These are phyloP conservation scores for Canavalia gladiata DNA, from an alignment of 306 rosid genomes.

Conservation along the genomic window DNA sequence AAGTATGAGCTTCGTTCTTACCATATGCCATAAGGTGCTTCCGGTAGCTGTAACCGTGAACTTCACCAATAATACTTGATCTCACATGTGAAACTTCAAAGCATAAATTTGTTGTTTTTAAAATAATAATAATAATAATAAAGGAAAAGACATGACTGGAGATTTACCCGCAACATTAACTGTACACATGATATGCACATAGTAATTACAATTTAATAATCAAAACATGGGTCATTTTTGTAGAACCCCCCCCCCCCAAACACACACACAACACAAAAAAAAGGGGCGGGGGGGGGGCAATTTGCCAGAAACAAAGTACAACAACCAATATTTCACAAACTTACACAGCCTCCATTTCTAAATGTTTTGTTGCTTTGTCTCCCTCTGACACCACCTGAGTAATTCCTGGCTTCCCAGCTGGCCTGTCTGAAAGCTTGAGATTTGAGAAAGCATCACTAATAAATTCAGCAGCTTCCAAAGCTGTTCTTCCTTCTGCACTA, in stretches of 20 bases:
- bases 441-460: slow-evolving; percentile 64
- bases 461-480: slow-evolving; percentile 54
- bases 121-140: no score
- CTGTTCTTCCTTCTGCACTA: slow-evolving; percentile 44
- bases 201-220: slow-evolving; percentile 17
- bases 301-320: slow-evolving; percentile 19
- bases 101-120: background rate
- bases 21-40: no score
- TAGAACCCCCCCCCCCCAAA: background rate
- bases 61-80: background rate
- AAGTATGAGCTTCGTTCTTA: background rate
- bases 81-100: background rate
- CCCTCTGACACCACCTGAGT: slow-evolving; percentile 27
- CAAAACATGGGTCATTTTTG: background rate
- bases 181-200: slow-evolving; percentile 24
- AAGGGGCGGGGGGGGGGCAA: background rate
- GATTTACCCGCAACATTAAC: slow-evolving; percentile 13
- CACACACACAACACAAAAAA: background rate
- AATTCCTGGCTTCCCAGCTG: slow-evolving; percentile 41
- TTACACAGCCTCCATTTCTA: slow-evolving; percentile 59
- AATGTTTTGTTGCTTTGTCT: slow-evolving; percentile 39
- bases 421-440: slow-evolving; percentile 65
- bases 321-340: slow-evolving; percentile 17
- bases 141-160: background rate
- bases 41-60: no score